Base-by-base conservation (phyloP, 1,284 basidiomycete genomes). In the Thelephora terrestris region DNA sequence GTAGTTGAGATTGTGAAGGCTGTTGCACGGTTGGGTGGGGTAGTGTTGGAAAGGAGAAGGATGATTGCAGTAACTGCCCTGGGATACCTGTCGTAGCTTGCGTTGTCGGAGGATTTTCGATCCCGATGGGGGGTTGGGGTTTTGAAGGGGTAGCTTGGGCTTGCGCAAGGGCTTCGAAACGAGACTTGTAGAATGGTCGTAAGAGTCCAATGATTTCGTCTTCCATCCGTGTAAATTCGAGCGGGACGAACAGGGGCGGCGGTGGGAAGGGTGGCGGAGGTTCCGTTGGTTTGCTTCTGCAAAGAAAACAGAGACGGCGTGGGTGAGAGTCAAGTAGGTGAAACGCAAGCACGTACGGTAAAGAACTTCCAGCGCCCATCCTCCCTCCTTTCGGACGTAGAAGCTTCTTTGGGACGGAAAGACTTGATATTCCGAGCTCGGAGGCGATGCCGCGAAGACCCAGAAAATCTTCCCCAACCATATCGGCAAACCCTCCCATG, bases 391-490 rank as follows among this genome's bases (percentile, higher is more conserved):
- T 82, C 34, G 86, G 81, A 58, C 81, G 85, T 61, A 93, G 78
- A 29, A 97, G 64, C 49, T 76, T 78, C 60, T 82, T 83, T 5
- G 94, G 94, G 17, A 96, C 77, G 10, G 75, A 78, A 45, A 96
- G 73, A 52, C 75, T 85, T 1, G 81, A 75, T 53, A 94, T 67
- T n/a, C 91, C 90, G 48, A 90, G 74, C 62, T 97, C 94, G 40
- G 77, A 75, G 45, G 92, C 91, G 49, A 98, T 89, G 18, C 94
- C 94, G 47, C 80, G 77, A 25, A 97, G 73, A 17, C 93, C 94
- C 29, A 98, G 79, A 66, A 93, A 96, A 65, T 98, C 94, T 58
- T 96, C 93, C 34, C 92, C 93, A 16, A 95, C 75, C 20, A 82
- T 76, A 47, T 91, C 88, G 0, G 91, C 85, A 63, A 94, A 94